Base-by-base conservation (phyloP, 2,329 filamentous ascomycete species). In the Samsoniella hepiali region DNA sequence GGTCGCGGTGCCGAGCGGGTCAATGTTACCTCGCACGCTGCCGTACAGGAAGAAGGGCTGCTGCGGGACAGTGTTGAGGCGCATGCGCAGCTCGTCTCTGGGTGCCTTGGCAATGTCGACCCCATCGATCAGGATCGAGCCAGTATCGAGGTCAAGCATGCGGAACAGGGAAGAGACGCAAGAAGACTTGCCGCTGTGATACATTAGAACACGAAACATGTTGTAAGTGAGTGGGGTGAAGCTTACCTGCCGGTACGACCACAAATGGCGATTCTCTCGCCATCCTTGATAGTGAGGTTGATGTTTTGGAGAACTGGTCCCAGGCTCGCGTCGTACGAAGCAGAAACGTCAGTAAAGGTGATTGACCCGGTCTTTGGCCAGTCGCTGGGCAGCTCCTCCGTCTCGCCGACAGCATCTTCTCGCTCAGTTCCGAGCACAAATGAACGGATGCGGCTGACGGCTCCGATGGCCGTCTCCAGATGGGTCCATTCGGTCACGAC, bases 41-140 rank as follows among this genome's bases (percentile, higher is more conserved):
- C 80, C 82, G 1, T 76, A 76, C 3, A 85, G 71, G 31, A 83
- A 77, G 64, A 84, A 78, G 0, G 81, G 75, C 54, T 85, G 82
- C 71, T 86, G 84, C 0, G 83, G 78, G 1, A 84, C 70, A 1
- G 76, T 76, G 44, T 79, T 78, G 8, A 85, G 70, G 1, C 69
- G 63, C 0, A 63, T 54, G 1, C 74, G 69, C 1, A 75, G 53
- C 13, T 65, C 63, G 6, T 70, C 65, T 3, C 71, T 67, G 0
- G 68, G 65, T 1, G 73, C 40, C 1, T 55, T 66, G 7, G 67
- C 64, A 10, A 74, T 68, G 50, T 82, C 76, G 1, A 82, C 62
- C 1, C 73, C 76, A 59, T 84, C 82, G 13, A 85, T 74, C 1
- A 65, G 68, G n/a, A 85, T 80, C 3, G 49, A 72, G 1, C 80